Percentiles rank a stretch among this genome's conserved stretches.
These are phyloP conservation scores for Kodamaea nitidulidarum DNA, from an alignment of 805 yeast species.

Conservation along the genomic window DNA sequence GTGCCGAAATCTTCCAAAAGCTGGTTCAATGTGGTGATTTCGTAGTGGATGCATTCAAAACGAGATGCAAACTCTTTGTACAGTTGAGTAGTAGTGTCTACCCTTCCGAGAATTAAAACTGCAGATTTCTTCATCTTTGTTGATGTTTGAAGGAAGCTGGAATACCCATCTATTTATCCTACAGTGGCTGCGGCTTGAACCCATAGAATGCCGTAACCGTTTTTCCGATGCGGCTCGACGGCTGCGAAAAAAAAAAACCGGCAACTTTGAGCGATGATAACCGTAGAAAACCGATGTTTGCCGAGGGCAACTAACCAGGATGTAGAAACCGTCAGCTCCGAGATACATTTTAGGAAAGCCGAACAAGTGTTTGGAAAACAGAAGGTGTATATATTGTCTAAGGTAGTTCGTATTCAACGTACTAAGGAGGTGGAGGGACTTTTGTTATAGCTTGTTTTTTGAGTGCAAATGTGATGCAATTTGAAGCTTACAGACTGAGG, in stretches of 20 bases:
- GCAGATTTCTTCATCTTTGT: slow-evolving; percentile 13
- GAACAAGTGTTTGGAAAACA: too few species aligned
- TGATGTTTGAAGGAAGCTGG: background rate
- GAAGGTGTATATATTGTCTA: too few species aligned
- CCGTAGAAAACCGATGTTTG: slow-evolving; percentile 6
- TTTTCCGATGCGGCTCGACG: slow-evolving; percentile 2
- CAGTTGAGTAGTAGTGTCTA: slow-evolving; percentile 15
- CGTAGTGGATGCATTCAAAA: slow-evolving; percentile 18
- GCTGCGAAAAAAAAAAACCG: background rate
- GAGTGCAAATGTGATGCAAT: too few species aligned
- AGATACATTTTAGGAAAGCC: background rate
- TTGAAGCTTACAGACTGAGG: too few species aligned
- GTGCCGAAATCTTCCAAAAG: slow-evolving; percentile 16
- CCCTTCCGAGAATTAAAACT: slow-evolving; percentile 21
- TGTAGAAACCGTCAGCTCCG: too few species aligned
- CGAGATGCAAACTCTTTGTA: slow-evolving; percentile 16
- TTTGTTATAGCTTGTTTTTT: too few species aligned
- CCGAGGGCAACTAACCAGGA: slow-evolving; percentile 2
- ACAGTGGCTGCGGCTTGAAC: too few species aligned
- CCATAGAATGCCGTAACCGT: background rate
- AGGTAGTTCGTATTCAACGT: too few species aligned
- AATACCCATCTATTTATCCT: too few species aligned
- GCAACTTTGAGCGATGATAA: slow-evolving; percentile 1
- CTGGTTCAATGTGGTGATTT: slow-evolving; percentile 14
- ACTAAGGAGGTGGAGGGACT: too few species aligned